phyloP scores from a whole-genome alignment of 1,284 basidiomycete genomes.

The Rugosomyces carneus region DNA sequence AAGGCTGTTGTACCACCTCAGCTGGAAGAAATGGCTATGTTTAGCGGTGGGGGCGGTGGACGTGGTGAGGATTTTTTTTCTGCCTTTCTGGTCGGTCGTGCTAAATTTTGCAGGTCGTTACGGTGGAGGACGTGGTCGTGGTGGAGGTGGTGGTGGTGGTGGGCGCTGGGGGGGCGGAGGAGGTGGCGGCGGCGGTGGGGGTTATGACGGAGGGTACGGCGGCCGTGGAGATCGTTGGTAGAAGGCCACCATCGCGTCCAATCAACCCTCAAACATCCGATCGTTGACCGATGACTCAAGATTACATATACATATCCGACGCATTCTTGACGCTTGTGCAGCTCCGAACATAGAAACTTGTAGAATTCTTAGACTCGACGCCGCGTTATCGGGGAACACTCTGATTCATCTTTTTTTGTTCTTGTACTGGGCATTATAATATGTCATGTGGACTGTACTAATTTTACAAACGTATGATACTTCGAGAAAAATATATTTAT shows the following conservation, averaged over 20 bases:
- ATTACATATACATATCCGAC: neutral
- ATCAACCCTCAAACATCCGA: neutral
- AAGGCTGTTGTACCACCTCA: slow-evolving; percentile 86
- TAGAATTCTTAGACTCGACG: slow-evolving; percentile 18
- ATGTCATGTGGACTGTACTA: slow-evolving; percentile 10
- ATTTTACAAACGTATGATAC: slow-evolving; percentile 7
- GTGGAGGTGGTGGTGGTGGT: slow-evolving; percentile 39
- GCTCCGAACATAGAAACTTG: slow-evolving; percentile 11
- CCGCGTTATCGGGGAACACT: slow-evolving; percentile 8
- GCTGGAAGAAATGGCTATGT: slow-evolving; percentile 90
- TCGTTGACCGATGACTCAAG: too few species aligned
- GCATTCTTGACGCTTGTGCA: slow-evolving; percentile 6
- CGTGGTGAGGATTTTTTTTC: slow-evolving; percentile 45
- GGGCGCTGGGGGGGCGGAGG: slow-evolving; percentile 35
- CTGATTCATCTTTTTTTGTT: slow-evolving; percentile 2
- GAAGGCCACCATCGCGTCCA: slow-evolving; percentile 6
- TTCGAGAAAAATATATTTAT: neutral
- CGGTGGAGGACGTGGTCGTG: slow-evolving; percentile 46
- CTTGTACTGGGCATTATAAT: slow-evolving; percentile 11
- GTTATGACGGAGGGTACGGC: slow-evolving; percentile 32
- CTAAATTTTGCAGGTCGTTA: slow-evolving; percentile 44
- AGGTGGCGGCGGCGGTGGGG: slow-evolving; percentile 34
- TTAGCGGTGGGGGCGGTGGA: slow-evolving; percentile 70
- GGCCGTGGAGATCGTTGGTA: slow-evolving; percentile 39
- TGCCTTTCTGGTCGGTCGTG: too few species aligned